These are phyloP conservation scores for Strombidium stylifer DNA, from an alignment of 73 alveolate species.

Conservation along the genomic window DNA sequence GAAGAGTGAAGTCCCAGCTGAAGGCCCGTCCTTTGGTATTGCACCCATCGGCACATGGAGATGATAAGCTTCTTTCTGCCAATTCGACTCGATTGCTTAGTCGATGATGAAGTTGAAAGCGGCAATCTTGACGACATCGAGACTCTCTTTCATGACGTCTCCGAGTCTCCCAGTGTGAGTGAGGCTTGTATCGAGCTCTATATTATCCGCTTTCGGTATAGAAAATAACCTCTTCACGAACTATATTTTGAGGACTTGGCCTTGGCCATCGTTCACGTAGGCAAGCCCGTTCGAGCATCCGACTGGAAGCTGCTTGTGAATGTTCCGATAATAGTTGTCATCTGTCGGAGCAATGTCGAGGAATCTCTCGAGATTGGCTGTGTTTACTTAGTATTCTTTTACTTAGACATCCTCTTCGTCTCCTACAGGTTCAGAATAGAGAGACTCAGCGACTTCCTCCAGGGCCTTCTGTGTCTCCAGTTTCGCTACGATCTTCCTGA, in stretches of 20 bases:
- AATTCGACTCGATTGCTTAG: conserved; percentile 15
- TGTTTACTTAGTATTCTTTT: conserved; percentile 47
- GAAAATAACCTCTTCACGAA: conserved; percentile 39
- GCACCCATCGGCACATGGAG: conserved; percentile 83
- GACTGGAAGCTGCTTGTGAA: conserved; percentile 41
- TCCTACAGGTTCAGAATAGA: not conserved
- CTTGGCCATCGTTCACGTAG: conserved; percentile 62
- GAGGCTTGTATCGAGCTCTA: not conserved
- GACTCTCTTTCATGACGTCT: conserved; percentile 70
- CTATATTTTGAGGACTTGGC: conserved; percentile 55
- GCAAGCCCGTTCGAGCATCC: conserved; percentile 64
- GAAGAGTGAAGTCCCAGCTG: conserved; percentile 79
- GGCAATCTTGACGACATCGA: conserved; percentile 74
- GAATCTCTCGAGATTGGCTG: conserved; percentile 47
- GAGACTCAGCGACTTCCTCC: conserved; percentile 17
- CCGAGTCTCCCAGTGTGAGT: conserved; percentile 79
- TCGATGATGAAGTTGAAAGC: conserved; percentile 59
- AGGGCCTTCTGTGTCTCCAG: conserved; percentile 37
- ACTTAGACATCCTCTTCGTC: not conserved
- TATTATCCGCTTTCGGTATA: not conserved
- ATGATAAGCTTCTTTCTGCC: conserved; percentile 58
- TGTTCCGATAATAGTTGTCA: conserved; percentile 49
- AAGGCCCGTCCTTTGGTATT: conserved; percentile 86
- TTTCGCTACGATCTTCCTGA: conserved; percentile 76
- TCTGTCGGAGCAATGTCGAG: conserved; percentile 57